Base-by-base conservation (phyloP, 805 yeast species). In the Lipomyces yamadae region DNA sequence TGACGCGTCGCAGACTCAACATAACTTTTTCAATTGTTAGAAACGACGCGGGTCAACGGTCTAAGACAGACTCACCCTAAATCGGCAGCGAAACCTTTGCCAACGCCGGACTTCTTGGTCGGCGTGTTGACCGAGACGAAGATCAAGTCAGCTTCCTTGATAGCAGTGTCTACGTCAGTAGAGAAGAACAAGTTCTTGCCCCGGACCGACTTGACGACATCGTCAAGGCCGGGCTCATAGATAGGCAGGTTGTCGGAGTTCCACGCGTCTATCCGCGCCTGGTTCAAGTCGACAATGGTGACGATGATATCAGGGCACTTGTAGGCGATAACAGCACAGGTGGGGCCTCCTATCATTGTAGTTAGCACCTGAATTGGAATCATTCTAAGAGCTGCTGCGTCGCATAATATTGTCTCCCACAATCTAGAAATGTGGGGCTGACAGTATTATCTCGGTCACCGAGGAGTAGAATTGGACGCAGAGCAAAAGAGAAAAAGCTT, bases 51-150 rank as follows among this genome's bases (percentile, higher is more conserved):
- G 15, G 32, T 29, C 15, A 15, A 11, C 15, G 7, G 13, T n/a
- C n/a, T 5, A 3, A 29, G n/a, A 24, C 32, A 52, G 3, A 10
- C 55, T 29, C 33, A 52, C 55, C 55, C 76, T 34, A 74, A 68
- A 62, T 74, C 76, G 3, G 76, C 76, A 15, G 76, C 76, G 59
- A 67, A 73, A 29, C 76, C 76, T 8, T 66, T 64, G 42, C 76
- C 76, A 63, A 74, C 71, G 39, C 76, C 76, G 39, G 72, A 45
- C 67, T 69, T 71, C 73, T 74, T 74, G 68, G 76, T 74, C 29
- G 76, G 76, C 30, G 76, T 74, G 66, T 74, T 74, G 63, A 74
- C 76, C 13, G 76, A 73, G 58, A 74, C 76, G 62, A 74, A 74
- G 60, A 74, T 72, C 24, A 74, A 69, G 61, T 74, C 76, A 48